Conservation (phyloP, 2,329 filamentous ascomycete genomes). For the Zasmidium cellare region DNA sequence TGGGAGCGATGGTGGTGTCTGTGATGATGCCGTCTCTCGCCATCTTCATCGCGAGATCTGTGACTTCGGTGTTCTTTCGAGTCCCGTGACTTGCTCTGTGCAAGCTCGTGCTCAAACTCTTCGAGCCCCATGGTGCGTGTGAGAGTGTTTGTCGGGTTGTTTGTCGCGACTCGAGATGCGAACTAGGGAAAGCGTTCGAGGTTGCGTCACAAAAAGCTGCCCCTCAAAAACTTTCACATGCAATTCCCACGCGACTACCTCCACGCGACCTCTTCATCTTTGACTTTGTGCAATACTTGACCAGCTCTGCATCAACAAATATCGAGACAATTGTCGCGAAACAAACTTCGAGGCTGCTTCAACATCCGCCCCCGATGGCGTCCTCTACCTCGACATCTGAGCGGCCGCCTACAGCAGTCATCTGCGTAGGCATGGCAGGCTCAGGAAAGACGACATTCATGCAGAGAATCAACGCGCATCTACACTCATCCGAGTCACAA, state of each 20-base stretch:
- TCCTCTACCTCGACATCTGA: conserved; percentile 5
- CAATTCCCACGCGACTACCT: not conserved
- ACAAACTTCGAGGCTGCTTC: not conserved
- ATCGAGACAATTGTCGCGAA: not conserved
- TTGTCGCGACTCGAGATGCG: conserved; percentile 3
- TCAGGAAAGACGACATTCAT: conserved; percentile 99
- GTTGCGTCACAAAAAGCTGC: not conserved
- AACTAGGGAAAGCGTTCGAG: not conserved
- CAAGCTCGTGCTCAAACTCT: conserved; percentile 78
- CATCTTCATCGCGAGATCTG: conserved; percentile 41
- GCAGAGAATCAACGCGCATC: conserved; percentile 93
- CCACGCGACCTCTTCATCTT: not conserved
- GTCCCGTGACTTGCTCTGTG: conserved; percentile 55
- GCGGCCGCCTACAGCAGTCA: conserved; percentile 69
- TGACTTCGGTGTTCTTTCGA: conserved; percentile 62
- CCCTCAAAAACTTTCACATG: not conserved
- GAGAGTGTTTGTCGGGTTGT: not conserved
- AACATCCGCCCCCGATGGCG: conserved; percentile 7
- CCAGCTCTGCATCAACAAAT: not conserved
- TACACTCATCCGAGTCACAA: conserved; percentile 68
- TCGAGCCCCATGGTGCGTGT: conserved; percentile 55
- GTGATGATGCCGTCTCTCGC: conserved; percentile 35
- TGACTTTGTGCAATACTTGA: not conserved
- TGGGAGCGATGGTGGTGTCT: conserved; percentile 50
- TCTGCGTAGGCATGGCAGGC: conserved; percentile 97